phyloP scores from a whole-genome alignment of 768 basidiomycete species.

The Leccinum disarticulatum region DNA sequence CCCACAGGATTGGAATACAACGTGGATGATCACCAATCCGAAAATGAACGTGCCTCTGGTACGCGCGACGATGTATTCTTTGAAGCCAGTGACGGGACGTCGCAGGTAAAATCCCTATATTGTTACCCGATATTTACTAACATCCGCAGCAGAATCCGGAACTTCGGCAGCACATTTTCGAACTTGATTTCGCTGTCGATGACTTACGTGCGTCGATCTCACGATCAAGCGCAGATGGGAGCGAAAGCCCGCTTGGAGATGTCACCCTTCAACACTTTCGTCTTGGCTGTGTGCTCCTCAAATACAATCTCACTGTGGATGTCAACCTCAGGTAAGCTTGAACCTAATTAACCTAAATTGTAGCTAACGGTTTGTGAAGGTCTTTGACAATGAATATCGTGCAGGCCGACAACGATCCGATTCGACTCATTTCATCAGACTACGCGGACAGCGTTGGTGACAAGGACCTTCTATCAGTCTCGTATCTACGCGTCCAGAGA shows the following conservation, averaged over 20 bases:
- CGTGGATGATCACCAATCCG: conserved; percentile 57
- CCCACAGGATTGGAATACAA: conserved; percentile 63
- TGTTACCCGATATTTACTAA: conserved; percentile 2
- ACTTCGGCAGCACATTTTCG: conserved; percentile 63
- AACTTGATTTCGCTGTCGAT: conserved; percentile 86
- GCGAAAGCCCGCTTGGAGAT: conserved; percentile 76
- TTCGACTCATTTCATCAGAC: conserved; percentile 67
- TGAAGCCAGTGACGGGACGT: conserved; percentile 64
- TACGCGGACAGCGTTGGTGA: conserved; percentile 40
- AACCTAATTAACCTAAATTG: neutral
- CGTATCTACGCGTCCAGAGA: conserved; percentile 77
- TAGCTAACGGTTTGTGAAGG: conserved; percentile 37
- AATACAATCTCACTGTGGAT: conserved; percentile 86
- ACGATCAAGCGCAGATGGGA: conserved; percentile 58
- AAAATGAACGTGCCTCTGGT: conserved; percentile 38
- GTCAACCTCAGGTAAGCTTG: conserved; percentile 66
- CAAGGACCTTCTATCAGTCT: conserved; percentile 72
- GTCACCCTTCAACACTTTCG: conserved; percentile 78
- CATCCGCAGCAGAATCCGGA: conserved; percentile 30
- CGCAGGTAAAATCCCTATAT: conserved; percentile 42
- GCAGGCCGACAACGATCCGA: conserved; percentile 50
- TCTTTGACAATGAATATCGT: conserved; percentile 76
- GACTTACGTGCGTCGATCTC: conserved; percentile 76
- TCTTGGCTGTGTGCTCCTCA: conserved; percentile 69
- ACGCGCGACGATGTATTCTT: conserved; percentile 62